Evolutionary conservation across 495 filamentous ascomycete species (phyloP), one percentile per base, ranked within the genome.

Genomic region (Xylaria castorea): DNA sequence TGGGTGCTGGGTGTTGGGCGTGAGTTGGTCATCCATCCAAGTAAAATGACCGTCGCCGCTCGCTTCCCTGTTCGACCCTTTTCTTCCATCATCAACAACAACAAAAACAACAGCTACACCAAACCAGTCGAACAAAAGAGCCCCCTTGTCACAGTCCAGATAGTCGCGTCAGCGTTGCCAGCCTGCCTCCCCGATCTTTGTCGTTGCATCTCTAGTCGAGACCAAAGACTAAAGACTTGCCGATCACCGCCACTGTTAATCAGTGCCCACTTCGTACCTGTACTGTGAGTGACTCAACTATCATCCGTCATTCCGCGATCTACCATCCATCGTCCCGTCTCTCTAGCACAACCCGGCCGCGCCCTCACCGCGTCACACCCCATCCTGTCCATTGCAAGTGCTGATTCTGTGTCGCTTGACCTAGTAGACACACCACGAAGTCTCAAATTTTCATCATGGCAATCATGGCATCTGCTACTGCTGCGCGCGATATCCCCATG

Each of bases 401-500:
- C 70, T 78, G 63, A 76, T 75, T 51, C 30, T 22, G 46, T 75
- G 68, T 77, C 78, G 78, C 78, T 76, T 81, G 79, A 62, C 62
- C 75, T 75, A 50, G 68, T 70, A 85, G 84, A 83, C 70, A 73
- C 82, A 84, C 80, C 84, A 81, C 81, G 81, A 86, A 87, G 85
- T 82, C 77, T 74, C 66, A 62, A 74, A 75, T 61, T 76, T 76
- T 70, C 78, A 82, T 83, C 76, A 92, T 91, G 90, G 89, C 90
- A 84, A 83, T 81, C 78, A 85, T 86, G 87, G 85, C 82, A 84
- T 83, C 82, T 84, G 83, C 84, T 85, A 82, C 83, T 82, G 83
- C 84, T 85, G 86, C 81, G 84, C 86, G 87, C 85, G 90, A 95
- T 87, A 95, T 95, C 81, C 90, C 88, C 71, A 89, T 91, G 81